Base-by-base conservation (phyloP, 116 monocot genomes). In the Dioscorea cayenensis region DNA sequence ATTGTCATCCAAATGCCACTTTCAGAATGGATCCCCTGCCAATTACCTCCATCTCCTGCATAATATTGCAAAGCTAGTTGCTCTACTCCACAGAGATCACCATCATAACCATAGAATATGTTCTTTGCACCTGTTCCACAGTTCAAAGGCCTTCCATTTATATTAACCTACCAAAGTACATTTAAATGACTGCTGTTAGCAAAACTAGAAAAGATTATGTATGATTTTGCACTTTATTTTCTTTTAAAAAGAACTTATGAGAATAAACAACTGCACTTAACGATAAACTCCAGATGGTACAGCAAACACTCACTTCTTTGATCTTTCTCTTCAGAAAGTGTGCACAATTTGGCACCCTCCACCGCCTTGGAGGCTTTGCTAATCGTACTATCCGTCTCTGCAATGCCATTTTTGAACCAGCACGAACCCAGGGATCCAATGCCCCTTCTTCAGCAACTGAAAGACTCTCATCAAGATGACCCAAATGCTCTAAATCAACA, bases 1-100 rank as follows among this genome's bases (percentile, higher is more conserved):
- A 97, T 81, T 38, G 92, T 97, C 84, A 84, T 73, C 96, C 96
- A 97, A 69, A 97, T 83, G 35, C 96, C 90, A 76, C 88, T 90
- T 84, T 97, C 92, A 51, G 96, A 81, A 79, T 97, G 96, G 20
- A 84, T 69, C 28, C 96, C 96, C 18, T 66, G 77, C 96, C 96
- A 97, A 10, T 83, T 82, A 59, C 95, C 95, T 49, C 84, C 92
- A 73, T 96, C 96, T 11, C 66, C 78, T 28, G 86, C 84, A 79
- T 92, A 97, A 79, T 90, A 90, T 61, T 97, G 92, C 59, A 97
- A 65, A 14, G 96, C 96, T 38, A 97, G 71, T 64, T 92, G 79
- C 72, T 97, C 96, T 14, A 97, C 96, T 64, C 90, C 84, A 78
- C 90, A 92, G 19, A 90, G 82, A 55, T 78, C 80, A 66, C 86